Base-by-base conservation (phyloP, 805 yeast species). In the Ogataea henricii region DNA sequence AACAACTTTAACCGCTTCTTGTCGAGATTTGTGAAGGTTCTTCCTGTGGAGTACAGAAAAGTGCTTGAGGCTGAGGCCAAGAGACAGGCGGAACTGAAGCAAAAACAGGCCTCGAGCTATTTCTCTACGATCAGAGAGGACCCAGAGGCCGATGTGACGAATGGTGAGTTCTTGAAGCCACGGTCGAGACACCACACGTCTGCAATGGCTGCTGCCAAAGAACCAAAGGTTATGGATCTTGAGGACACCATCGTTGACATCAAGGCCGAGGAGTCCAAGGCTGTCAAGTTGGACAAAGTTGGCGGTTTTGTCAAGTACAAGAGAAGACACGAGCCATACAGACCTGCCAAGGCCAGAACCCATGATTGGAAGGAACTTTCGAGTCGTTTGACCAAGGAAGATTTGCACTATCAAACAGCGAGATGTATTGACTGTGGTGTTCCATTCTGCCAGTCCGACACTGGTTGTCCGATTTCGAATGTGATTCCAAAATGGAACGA, bases 401-500 rank as follows among this genome's bases (percentile, higher is more conserved):
- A 94, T 57, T 84, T 92, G 63, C 81, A 83, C 66, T 81, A 78
- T 66, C 97, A 92, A 74, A 88, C 98, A 49, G 97, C 98, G 13
- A 83, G 99, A 70, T 92, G 99, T 79, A 92, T 94, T 96, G 98
- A 92, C 72, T 92, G 99, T 77, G 99, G 99, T 76, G 95, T 94
- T 60, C 99, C 99, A 49, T 92, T 92, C 82, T 92, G 99, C 77
- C 95, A 92, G 64, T 86, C 96, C 40, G 98, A 92, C 69, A 87
- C 96, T 37, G 99, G 99, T 51, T 92, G 99, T 74, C 99, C 99
- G 45, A 87, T 92, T 57, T 90, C 97, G 45, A 92, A 92, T 71
- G 84, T 92, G 59, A 92, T 92, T 74, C 99, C 99, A 54, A 91
- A 92, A 72, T 94, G 97, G 92, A 94, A 92, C 69, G 98, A 91